Evolutionary conservation across 306 rosid species (phyloP), one percentile per base, ranked within the genome.

Genomic region (Acacia acuminata): DNA sequence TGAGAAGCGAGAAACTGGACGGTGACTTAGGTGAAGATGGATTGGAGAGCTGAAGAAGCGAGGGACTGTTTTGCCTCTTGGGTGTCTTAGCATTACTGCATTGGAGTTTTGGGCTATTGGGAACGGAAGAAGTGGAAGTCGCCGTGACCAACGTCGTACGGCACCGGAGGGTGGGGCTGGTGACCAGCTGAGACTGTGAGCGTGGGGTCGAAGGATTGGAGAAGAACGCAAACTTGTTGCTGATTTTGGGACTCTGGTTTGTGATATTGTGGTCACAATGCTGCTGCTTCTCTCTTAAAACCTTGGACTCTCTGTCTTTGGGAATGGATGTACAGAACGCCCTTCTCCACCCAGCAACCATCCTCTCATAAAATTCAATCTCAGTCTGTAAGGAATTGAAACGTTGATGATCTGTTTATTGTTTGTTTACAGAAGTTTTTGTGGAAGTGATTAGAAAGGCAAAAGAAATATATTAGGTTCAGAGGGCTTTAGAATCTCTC

Each of bases 271-370:
- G 81, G 42, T 84, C 86, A 27, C 77, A 85, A 82, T 81, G 87
- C 47, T 88, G 85, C 63, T 87, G 80, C 83, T 87, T 91, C 25
- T 88, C 87, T 16, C 86, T 76, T 27, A 75, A 14, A 13, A 78
- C 81, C 66, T 81, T 88, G 30, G 89, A 42, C 25, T 90, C 88
- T 78, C 76, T 87, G 22, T 94, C 94, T 84, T 88, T 90, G 10
- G 94, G 89, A 65, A 91, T 89, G 12, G 97, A 94, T 43, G 99
- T 92, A 81, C 99, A 96, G 43, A 96, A 96, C 3, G 97, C 98
- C 76, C 97, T 88, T 89, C 98, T 92, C 99, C 99, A 96, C 38
- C 98, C 97, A 25, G 90, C 81, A 91, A 94, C 98, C 98, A 94
- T 91, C 60, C 64, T 87, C 66, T 87, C 68, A 83, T 22, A 71